Conservation (phyloP, 345 rosid genomes). For the Heritiera littoralis region DNA sequence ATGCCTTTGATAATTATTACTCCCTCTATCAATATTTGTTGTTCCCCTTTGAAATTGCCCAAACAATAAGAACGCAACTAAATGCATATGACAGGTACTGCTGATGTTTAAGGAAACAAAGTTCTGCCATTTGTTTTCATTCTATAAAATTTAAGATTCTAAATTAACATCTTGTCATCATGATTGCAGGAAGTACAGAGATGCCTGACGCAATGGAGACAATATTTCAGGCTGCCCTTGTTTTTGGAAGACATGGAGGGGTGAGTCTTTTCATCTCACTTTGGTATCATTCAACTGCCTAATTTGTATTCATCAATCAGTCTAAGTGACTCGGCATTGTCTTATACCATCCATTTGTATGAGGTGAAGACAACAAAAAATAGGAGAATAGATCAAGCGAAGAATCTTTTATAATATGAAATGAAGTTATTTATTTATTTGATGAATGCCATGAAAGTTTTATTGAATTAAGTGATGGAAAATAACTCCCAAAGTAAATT, state of each 20-base stretch:
- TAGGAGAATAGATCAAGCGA: constrained; percentile 1
- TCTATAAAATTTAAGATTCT: constrained; percentile 14
- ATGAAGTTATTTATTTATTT: neutral
- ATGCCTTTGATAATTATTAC: constrained; percentile 23
- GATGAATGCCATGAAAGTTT: neutral
- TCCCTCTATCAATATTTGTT: neutral
- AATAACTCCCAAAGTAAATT: neutral
- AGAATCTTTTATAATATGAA: neutral
- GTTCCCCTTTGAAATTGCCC: constrained; percentile 14
- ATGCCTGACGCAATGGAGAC: constrained; percentile 99
- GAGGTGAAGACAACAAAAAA: neutral
- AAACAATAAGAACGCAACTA: constrained; percentile 4
- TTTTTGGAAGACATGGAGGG: constrained; percentile 73
- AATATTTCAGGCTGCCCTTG: constrained; percentile 87
- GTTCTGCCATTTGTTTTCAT: neutral
- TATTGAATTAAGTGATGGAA: constrained; percentile 9
- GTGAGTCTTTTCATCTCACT: constrained; percentile 47
- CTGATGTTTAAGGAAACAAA: neutral
- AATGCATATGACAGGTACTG: neutral
- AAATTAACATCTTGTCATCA: constrained; percentile 14
- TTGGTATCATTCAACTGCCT: neutral
- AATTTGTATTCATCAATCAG: neutral
- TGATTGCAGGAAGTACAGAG: constrained; percentile 58
- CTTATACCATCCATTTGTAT: neutral
- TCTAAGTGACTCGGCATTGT: neutral